A percentile compares a stretch with the other conserved stretches of the same genome.
Conservation (phyloP, 768 basidiomycete species). For the Dioszegia aurantiaca region DNA sequence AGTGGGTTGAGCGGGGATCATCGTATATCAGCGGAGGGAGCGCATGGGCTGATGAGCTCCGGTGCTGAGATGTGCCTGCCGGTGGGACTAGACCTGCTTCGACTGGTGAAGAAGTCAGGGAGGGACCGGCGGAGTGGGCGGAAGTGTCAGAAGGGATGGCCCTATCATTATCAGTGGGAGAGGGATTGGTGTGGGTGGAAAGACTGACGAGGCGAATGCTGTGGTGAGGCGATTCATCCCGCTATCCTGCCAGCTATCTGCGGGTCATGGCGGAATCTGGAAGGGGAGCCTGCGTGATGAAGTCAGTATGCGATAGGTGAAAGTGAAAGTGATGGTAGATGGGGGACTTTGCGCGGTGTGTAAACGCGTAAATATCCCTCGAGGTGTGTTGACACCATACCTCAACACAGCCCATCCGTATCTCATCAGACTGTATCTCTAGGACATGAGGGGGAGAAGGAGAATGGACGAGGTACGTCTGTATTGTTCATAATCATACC, state of each 20-base stretch:
- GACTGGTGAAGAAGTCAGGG: neutral
- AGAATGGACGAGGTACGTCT: constrained; percentile 11
- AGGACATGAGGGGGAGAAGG: constrained; percentile 12
- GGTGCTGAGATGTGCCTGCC: neutral
- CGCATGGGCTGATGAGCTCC: neutral
- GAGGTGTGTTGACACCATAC: no score
- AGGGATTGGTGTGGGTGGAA: neutral
- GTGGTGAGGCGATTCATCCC: constrained; percentile 18
- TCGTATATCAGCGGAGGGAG: constrained; percentile 31
- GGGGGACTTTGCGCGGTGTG: no score
- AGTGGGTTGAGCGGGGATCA: constrained; percentile 30
- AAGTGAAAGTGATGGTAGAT: no score
- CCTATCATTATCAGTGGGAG: neutral
- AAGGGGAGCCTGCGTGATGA: no score
- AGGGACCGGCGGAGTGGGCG: neutral
- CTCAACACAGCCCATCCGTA: neutral
- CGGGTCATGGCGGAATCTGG: no score
- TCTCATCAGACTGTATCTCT: neutral
- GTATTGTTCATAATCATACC: no score
- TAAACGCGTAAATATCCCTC: no score
- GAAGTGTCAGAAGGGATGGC: neutral
- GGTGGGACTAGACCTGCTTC: neutral
- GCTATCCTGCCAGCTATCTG: neutral
- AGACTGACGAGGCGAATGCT: constrained; percentile 12
- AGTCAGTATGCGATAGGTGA: no score